Evolutionary conservation across 306 rosid genomes (phyloP).

Genomic region (Castanea sativa): DNA sequence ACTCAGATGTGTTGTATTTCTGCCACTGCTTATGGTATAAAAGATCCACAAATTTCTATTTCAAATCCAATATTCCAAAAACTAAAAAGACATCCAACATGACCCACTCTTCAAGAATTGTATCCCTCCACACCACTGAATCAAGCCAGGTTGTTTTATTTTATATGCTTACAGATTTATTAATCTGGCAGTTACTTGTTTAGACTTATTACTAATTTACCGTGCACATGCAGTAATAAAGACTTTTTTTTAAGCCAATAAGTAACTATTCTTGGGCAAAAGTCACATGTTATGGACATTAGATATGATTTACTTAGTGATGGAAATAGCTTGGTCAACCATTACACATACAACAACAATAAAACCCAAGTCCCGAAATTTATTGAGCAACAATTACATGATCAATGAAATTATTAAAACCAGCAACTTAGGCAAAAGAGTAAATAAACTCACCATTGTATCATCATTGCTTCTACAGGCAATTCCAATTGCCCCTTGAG

Average conservation of each 20-base stretch:
- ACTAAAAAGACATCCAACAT: not conserved
- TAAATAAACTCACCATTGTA: constrained; percentile 56
- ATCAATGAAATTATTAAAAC: not conserved
- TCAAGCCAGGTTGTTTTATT: not conserved
- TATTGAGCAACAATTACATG: not conserved
- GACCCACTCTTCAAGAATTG: not conserved
- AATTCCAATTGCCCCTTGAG: constrained; percentile 70
- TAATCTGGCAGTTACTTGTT: not conserved
- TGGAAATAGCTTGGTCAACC: not conserved
- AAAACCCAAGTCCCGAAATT: not conserved
- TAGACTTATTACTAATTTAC: not conserved
- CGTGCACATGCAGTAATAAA: not conserved
- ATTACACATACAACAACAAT: not conserved
- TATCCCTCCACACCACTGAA: not conserved
- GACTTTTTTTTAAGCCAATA: not conserved
- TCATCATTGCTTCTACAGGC: constrained; percentile 61
- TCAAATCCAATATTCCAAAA: not conserved
- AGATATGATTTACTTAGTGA: not conserved
- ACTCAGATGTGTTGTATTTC: not conserved
- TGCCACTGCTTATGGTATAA: not conserved
- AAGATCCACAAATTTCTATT: not conserved
- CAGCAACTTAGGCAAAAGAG: not conserved
- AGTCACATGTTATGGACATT: not conserved
- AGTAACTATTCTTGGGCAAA: not conserved
- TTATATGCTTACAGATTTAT: not conserved